Base-by-base conservation (phyloP, 139 green algal genomes). In the Ettlia oleoabundans region DNA sequence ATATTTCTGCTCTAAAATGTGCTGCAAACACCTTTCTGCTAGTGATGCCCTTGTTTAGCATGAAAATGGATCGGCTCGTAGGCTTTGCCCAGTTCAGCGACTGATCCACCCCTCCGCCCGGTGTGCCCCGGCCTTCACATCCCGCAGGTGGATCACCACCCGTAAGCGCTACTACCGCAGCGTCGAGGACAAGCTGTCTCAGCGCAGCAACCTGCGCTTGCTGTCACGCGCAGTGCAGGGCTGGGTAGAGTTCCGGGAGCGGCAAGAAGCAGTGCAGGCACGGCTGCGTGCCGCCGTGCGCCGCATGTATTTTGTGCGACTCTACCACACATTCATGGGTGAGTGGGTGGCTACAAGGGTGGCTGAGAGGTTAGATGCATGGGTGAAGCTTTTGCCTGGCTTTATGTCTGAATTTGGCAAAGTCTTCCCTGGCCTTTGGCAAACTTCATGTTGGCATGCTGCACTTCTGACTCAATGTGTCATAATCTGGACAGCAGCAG, bases 111-210 rank as follows among this genome's bases (percentile, higher is more conserved):
- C n/a, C n/a, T n/a, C n/a, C n/a, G n/a, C n/a, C n/a, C n/a, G n/a
- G n/a, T n/a, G n/a, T n/a, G n/a, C n/a, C n/a, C 47, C 47, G 13
- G 47, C 47, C 32, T 71, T 69, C 32, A 7, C 63, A 4, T 69
- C 4, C 63, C 7, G 66, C 73, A 81, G 73, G 43, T 76, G 65
- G 42, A 53, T 62, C 37, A 71, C 58, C 24, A 42, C 41, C 3
- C 62, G 67, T 35, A 83, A 65, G 61, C 64, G 26, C 7, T 85
- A 85, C 47, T 71, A 78, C n/a, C 76, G 77, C 26, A 76, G 63
- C 40, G 83, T 82, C 28, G 83, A 62, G 26, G 70, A 38, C 33
- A 88, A 86, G 82, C 72, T 90, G 63, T 6, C 26, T 64, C 35
- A 82, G 70, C 69, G 79, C n/a, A 37, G 35, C 15, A 24, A 47